These are phyloP conservation scores for Diaporthe sp. DNA, from an alignment of 2,329 filamentous ascomycete species.

Conservation along the genomic window DNA sequence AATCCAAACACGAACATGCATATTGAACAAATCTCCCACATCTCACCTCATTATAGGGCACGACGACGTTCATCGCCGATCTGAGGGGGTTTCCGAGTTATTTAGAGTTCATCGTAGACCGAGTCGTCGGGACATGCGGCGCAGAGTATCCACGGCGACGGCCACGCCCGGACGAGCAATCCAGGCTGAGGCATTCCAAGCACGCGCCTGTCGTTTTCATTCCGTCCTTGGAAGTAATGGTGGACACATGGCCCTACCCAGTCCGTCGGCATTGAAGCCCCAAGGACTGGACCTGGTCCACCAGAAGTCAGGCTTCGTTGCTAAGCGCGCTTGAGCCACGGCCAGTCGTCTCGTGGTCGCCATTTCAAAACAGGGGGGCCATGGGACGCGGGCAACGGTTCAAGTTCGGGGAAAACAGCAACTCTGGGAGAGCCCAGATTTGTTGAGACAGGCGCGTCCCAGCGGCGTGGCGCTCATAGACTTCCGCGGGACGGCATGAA, in stretches of 20 bases:
- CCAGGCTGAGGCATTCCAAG: background rate
- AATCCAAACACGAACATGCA: background rate
- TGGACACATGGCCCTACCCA: background rate
- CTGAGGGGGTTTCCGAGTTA: background rate
- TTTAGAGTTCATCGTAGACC: conserved; percentile 22
- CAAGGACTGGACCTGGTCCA: conserved; percentile 14
- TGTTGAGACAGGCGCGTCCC: conserved; percentile 27
- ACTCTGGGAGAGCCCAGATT: conserved; percentile 10
- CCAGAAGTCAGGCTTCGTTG: background rate
- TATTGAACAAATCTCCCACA: conserved; percentile 28
- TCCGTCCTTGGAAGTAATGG: conserved; percentile 30
- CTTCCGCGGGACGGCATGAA: conserved; percentile 28
- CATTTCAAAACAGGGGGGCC: background rate
- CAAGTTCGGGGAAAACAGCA: conserved; percentile 3
- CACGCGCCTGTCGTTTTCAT: background rate
- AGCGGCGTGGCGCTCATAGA: conserved; percentile 9
- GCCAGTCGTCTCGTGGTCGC: background rate
- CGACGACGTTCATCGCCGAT: conserved; percentile 20
- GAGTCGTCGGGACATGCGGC: conserved; percentile 14
- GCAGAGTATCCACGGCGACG: background rate
- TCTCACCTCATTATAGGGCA: background rate
- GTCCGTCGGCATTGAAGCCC: background rate
- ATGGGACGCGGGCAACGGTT: conserved; percentile 2
- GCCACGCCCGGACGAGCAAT: conserved; percentile 24
- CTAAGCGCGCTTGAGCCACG: conserved; percentile 8